These are phyloP conservation scores for Saccharomycopsis babjevae DNA, from an alignment of 805 yeast species.

Conservation along the genomic window DNA sequence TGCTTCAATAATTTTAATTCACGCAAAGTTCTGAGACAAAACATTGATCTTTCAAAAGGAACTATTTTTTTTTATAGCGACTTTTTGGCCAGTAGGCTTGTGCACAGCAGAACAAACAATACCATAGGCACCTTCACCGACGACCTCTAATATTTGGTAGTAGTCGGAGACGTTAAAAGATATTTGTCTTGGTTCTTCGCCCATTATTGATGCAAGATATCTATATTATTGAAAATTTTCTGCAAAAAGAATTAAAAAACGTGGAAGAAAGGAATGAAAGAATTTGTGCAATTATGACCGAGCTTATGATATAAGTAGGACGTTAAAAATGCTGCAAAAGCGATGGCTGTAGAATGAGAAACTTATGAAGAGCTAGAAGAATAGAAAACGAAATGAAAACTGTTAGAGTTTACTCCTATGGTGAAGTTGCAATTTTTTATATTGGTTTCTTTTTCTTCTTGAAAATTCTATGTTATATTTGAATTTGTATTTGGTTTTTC, in stretches of 20 bases:
- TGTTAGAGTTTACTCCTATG: too few species aligned
- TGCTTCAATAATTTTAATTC: conserved; percentile 58
- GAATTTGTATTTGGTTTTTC: too few species aligned
- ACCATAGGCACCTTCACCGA: conserved; percentile 82
- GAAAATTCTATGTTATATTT: too few species aligned
- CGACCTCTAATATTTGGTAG: conserved; percentile 46
- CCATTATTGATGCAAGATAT: conserved; percentile 6
- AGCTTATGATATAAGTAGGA: not conserved
- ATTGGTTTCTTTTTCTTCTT: too few species aligned
- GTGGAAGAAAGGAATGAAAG: not conserved
- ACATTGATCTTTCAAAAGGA: conserved; percentile 56
- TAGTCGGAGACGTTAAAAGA: conserved; percentile 56
- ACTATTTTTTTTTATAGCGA: conserved; percentile 72
- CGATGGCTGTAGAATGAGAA: too few species aligned
- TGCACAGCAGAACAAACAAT: conserved; percentile 64
- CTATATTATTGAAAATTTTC: not conserved
- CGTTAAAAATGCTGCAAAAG: too few species aligned
- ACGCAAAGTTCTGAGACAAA: conserved; percentile 60
- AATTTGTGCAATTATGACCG: not conserved
- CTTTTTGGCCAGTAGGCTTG: conserved; percentile 47
- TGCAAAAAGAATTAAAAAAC: not conserved
- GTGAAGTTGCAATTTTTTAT: too few species aligned
- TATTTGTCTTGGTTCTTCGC: conserved; percentile 31
- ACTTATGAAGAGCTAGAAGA: too few species aligned
- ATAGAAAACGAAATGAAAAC: too few species aligned